phyloP scores from a whole-genome alignment of 257 asterid genomes.

The Solanum pennellii region DNA sequence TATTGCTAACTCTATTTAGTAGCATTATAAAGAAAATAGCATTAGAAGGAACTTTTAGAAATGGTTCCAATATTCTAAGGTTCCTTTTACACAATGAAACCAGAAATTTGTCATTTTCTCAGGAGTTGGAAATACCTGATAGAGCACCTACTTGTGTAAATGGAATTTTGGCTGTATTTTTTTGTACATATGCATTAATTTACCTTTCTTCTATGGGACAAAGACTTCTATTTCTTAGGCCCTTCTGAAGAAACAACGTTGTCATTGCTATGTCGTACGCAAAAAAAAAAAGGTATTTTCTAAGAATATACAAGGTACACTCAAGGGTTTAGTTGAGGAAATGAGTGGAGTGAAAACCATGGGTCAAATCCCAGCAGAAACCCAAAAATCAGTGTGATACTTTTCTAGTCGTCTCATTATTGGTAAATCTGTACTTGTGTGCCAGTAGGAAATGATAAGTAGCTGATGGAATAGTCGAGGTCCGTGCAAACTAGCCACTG shows the following conservation, averaged over 20 bases:
- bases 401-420: background rate
- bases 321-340: background rate
- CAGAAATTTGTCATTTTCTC: background rate
- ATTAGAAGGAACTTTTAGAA: background rate
- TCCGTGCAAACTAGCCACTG: background rate
- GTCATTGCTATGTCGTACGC: background rate
- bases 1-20: background rate
- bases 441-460: background rate
- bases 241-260: background rate
- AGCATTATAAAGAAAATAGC: background rate
- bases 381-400: background rate
- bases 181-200: background rate
- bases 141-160: background rate
- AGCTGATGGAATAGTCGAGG: background rate
- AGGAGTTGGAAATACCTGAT: background rate
- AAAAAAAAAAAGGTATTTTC: background rate
- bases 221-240: background rate
- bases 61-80: background rate
- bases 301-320: background rate
- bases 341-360: background rate
- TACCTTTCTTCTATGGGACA: background rate
- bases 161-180: background rate
- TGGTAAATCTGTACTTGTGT: background rate
- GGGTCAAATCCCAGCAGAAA: background rate
- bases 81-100: background rate